Evolutionary conservation across 1,139 yeast species (phyloP), one percentile per base, ranked within the genome.

Genomic region (Lodderomyces beijingensis): DNA sequence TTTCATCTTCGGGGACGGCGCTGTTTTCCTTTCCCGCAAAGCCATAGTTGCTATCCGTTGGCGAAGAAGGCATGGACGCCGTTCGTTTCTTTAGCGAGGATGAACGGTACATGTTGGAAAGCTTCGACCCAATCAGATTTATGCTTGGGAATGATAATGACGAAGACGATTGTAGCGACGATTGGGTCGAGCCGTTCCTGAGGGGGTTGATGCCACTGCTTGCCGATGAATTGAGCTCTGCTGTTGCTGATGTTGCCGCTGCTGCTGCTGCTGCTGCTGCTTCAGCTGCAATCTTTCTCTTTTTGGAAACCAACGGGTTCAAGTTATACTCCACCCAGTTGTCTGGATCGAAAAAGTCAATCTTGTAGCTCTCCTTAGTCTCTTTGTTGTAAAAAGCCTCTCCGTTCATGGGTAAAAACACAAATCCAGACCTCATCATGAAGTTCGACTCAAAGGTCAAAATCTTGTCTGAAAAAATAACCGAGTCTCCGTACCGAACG

Each of bases 391-490:
- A 74, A 51, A 87, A 87, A 28, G 86, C 78, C 20, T 77, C 66
- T 4, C 95, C 95, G 45, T 75, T 71, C 10, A 76, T 55, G 0
- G 96, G 96, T 26, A 88, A 56, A 52, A 88, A 87, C 24, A 77
- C 68, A 55, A 75, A 87, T 35, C 89, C 77, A 23, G 91, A 80
- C 47, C 96, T 70, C 95, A 88, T 86, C 66, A 86, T 76, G 53
- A 88, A 88, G 50, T 85, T 87, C 7, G 81, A 82, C 50, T 86
- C 93, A 23, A 81, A 78, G 1, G 95, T 82, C 33, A 88, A 60
- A 18, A 88, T 74, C 44, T 77, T 78, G 39, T 81, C 83, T 46
- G 86, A 81, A 34, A 86, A 65, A 38, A 87, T 56, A 3, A 88
- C 88, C 16, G 82, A 70, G 53, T 88, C 96, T 15, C 95, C 95